Percentiles rank a stretch among this genome's conserved stretches.
These are phyloP conservation scores for Akanthomyces dipterigenus DNA, from an alignment of 2,329 filamentous ascomycete genomes.

Conservation along the genomic window DNA sequence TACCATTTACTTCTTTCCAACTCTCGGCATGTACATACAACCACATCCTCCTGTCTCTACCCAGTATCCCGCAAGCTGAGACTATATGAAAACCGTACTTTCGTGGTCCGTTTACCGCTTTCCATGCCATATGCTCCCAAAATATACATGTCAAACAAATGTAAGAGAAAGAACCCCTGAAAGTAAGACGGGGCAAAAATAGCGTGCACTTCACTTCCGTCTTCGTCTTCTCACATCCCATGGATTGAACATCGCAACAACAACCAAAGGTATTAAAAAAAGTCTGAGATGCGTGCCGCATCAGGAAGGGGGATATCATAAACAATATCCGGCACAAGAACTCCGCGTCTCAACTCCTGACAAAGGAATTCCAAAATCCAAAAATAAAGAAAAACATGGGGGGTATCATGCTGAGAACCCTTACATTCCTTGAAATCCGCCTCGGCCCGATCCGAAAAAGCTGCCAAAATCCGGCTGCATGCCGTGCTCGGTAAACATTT, in stretches of 20 bases:
- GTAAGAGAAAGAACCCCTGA: not conserved
- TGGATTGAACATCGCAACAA: not conserved
- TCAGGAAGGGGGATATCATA: not conserved
- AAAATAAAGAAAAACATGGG: conserved; percentile 18
- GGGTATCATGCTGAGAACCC: conserved; percentile 33
- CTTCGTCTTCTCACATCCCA: not conserved
- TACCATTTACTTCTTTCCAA: not conserved
- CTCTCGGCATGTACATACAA: not conserved
- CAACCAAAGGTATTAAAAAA: not conserved
- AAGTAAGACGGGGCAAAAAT: not conserved
- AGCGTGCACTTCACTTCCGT: not conserved
- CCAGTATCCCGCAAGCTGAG: not conserved
- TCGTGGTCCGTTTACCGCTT: not conserved
- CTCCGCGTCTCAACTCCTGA: not conserved
- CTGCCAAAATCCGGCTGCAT: conserved; percentile 41
- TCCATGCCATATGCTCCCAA: not conserved
- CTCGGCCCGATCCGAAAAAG: conserved; percentile 38
- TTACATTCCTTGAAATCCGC: conserved; percentile 38
- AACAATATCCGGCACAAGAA: not conserved
- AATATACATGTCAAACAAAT: not conserved
- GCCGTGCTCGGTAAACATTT: conserved; percentile 42
- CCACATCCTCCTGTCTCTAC: not conserved
- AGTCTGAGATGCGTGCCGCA: not conserved
- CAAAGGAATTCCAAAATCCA: not conserved
- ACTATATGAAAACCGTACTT: not conserved